Evolutionary conservation across 192 early-diverging fungal genomes (phyloP).

Genomic region (Podila minutissima): DNA sequence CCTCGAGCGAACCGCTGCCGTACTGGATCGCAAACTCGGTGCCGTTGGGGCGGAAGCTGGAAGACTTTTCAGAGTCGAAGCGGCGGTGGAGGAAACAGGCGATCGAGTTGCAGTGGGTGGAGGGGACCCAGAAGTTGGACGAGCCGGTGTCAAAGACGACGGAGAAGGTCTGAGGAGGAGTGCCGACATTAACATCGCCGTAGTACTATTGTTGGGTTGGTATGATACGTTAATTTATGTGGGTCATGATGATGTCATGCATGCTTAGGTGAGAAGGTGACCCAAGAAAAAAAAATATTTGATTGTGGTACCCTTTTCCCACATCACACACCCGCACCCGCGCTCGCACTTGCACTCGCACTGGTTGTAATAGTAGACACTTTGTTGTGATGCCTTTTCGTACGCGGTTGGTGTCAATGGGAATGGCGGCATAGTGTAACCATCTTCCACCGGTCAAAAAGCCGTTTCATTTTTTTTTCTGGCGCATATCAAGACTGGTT

Average conservation of each 20-base stretch:
- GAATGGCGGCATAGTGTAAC: neutral
- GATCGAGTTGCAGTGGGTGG: constrained; percentile 91
- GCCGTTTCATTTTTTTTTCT: neutral
- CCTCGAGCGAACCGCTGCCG: constrained; percentile 93
- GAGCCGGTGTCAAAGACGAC: constrained; percentile 96
- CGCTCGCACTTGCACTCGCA: neutral
- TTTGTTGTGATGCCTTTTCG: too few species aligned
- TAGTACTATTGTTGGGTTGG: constrained; percentile 78
- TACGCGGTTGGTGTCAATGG: neutral
- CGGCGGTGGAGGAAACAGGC: constrained; percentile 94
- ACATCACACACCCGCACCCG: neutral
- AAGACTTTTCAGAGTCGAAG: constrained; percentile 87
- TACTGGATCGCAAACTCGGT: constrained; percentile 97
- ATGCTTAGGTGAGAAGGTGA: too few species aligned
- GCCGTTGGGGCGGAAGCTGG: constrained; percentile 86
- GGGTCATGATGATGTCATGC: too few species aligned
- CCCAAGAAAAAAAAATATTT: too few species aligned
- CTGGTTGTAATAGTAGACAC: too few species aligned
- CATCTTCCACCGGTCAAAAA: neutral
- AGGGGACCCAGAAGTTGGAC: constrained; percentile 97
- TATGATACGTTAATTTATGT: neutral
- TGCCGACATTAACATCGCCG: constrained; percentile 87
- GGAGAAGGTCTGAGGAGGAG: constrained; percentile 90
- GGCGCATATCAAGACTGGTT: neutral
- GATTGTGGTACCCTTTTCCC: too few species aligned